Conservation (phyloP, 2,329 filamentous ascomycete species). For the Sclerotiophoma versabilis region DNA sequence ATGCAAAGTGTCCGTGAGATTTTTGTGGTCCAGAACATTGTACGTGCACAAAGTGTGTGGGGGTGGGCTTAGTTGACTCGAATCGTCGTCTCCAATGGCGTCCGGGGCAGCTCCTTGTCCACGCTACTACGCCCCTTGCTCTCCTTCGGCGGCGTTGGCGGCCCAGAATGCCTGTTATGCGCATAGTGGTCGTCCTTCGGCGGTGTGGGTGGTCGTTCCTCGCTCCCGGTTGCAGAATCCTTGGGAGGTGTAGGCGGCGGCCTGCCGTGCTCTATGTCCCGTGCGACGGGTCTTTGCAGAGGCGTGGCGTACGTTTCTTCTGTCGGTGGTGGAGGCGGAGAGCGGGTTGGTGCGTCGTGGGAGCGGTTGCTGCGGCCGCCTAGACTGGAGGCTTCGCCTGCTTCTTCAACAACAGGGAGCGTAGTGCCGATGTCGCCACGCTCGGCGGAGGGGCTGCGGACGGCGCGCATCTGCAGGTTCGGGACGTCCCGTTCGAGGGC, state of each 20-base stretch:
- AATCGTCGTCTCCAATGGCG: constrained; percentile 45
- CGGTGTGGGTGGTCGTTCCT: constrained; percentile 43
- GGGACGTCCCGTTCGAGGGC: constrained; percentile 64
- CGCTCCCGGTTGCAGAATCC: constrained; percentile 41
- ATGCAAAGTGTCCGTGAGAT: constrained; percentile 17
- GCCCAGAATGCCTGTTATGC: constrained; percentile 33
- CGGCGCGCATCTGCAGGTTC: constrained; percentile 66
- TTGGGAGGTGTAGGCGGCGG: constrained; percentile 53
- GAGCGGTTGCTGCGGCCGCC: constrained; percentile 63
- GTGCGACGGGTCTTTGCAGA: constrained; percentile 26
- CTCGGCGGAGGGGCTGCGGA: constrained; percentile 64
- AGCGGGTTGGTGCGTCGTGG: constrained; percentile 16
- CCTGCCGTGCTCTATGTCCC: constrained; percentile 39
- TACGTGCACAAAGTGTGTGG: not conserved
- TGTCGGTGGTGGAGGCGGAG: constrained; percentile 29
- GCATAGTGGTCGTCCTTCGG: constrained; percentile 35
- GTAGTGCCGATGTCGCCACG: constrained; percentile 63
- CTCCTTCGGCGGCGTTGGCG: constrained; percentile 53
- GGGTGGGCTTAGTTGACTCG: constrained; percentile 34
- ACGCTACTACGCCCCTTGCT: constrained; percentile 33
- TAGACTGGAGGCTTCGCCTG: constrained; percentile 76
- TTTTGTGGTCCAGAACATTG: constrained; percentile 8
- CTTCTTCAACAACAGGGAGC: constrained; percentile 88
- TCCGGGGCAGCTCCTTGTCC: constrained; percentile 47
- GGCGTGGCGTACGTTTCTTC: constrained; percentile 25